These are phyloP conservation scores for Tympanopsis confertula DNA, from an alignment of 2,329 filamentous ascomycete species.

Conservation along the genomic window DNA sequence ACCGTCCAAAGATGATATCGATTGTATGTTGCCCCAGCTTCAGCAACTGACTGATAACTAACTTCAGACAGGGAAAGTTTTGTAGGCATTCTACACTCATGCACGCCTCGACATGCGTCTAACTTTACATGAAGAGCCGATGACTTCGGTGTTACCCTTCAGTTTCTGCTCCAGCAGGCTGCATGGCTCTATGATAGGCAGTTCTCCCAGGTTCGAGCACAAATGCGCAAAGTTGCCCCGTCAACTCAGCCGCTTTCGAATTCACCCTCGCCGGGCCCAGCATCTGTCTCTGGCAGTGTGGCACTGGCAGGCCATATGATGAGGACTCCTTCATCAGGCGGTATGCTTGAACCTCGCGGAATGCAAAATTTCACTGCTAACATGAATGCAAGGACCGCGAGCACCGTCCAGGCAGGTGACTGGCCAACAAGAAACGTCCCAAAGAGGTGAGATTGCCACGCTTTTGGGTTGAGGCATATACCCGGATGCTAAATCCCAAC, in stretches of 20 bases:
- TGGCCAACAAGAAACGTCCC: no score
- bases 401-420: no score
- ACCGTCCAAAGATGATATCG: conserved; percentile 45
- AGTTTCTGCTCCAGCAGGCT: conserved; percentile 55
- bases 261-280: conserved; percentile 25
- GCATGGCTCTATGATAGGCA: conserved; percentile 61
- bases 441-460: no score
- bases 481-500: no score
- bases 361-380: no score
- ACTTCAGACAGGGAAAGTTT: neutral
- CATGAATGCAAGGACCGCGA: no score
- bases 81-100: neutral
- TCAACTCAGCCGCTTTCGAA: conserved; percentile 19
- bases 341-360: no score
- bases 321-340: neutral
- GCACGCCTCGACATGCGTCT: neutral
- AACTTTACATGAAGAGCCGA: conserved; percentile 29
- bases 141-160: conserved; percentile 46
- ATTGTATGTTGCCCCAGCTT: conserved; percentile 31
- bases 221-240: conserved; percentile 38
- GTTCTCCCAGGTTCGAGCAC: conserved; percentile 51
- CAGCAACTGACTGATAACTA: neutral
- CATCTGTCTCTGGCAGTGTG: conserved; percentile 25
- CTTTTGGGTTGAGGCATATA: no score
- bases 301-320: conserved; percentile 5